A percentile compares a stretch with the other conserved stretches of the same genome.
Conservation (phyloP, 2,329 filamentous ascomycete genomes). For the Nemania bipapillata region DNA sequence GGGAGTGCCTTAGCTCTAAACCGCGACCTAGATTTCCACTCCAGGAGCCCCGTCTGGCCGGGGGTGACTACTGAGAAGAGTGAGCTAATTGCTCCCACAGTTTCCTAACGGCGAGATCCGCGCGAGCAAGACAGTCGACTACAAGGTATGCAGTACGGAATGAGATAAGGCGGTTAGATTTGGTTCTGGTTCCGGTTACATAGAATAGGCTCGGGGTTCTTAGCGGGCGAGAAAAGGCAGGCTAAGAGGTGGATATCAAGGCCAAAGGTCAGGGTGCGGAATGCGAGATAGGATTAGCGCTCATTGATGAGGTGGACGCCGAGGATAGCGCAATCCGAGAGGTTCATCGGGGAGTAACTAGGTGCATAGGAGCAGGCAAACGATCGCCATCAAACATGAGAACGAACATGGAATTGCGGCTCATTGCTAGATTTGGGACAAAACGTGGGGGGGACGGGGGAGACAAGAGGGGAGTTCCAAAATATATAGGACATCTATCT, state of each 20-base stretch:
- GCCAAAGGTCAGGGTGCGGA: background rate
- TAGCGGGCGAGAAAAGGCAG: too few species aligned
- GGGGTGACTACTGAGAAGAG: slow-evolving; percentile 7
- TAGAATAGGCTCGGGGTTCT: background rate
- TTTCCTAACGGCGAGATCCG: background rate
- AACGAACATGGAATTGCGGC: background rate
- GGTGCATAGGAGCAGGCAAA: background rate
- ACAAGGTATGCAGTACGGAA: background rate
- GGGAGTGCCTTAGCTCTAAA: slow-evolving; percentile 3
- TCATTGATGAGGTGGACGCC: background rate
- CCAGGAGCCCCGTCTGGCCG: background rate
- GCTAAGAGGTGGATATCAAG: slow-evolving; percentile 10
- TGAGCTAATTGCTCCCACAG: background rate
- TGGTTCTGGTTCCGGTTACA: background rate
- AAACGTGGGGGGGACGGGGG: background rate
- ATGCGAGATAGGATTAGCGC: background rate
- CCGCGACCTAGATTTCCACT: background rate
- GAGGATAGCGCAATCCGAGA: background rate
- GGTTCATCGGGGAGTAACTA: background rate
- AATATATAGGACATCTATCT: background rate
- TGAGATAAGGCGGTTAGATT: background rate
- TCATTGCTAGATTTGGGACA: background rate
- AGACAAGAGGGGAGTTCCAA: background rate
- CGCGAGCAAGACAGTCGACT: background rate
- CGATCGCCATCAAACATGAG: background rate